A percentile compares a stretch with the other conserved stretches of the same genome.
Evolutionary conservation across 257 asterid species (phyloP).

Genomic region (Plantago elongata): DNA sequence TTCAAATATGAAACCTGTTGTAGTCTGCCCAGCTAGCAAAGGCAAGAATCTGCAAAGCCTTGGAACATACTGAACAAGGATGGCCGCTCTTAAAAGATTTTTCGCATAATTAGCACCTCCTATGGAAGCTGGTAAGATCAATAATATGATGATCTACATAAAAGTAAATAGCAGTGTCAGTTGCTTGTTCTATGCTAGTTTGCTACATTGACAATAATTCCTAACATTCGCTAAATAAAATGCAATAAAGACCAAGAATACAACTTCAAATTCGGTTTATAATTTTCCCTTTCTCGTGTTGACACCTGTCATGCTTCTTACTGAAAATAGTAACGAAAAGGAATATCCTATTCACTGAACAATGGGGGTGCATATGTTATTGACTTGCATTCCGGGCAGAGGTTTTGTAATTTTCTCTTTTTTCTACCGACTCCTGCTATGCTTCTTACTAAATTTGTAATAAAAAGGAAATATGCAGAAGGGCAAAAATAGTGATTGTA

Average conservation of each 20-base stretch:
- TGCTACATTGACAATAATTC: neutral
- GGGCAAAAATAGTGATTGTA: neutral
- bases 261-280: too few species aligned
- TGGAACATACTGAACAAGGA: slow-evolving; percentile 51
- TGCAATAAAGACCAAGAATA: neutral
- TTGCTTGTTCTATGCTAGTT: slow-evolving; percentile 1
- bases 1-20: slow-evolving; percentile 54
- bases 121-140: slow-evolving; percentile 34
- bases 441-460: neutral
- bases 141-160: slow-evolving; percentile 45
- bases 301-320: too few species aligned
- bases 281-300: too few species aligned
- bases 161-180: slow-evolving; percentile 5
- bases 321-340: neutral
- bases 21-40: slow-evolving; percentile 51
- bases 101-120: slow-evolving; percentile 49
- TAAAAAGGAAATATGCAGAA: neutral
- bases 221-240: neutral
- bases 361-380: too few species aligned
- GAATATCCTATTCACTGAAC: neutral
- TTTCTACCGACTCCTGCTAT: too few species aligned
- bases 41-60: slow-evolving; percentile 49
- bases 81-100: slow-evolving; percentile 42
- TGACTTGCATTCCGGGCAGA: too few species aligned
- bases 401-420: too few species aligned